Evolutionary conservation across 2,329 filamentous ascomycete genomes (phyloP).

Genomic region (Aspergillus hiratsukae): DNA sequence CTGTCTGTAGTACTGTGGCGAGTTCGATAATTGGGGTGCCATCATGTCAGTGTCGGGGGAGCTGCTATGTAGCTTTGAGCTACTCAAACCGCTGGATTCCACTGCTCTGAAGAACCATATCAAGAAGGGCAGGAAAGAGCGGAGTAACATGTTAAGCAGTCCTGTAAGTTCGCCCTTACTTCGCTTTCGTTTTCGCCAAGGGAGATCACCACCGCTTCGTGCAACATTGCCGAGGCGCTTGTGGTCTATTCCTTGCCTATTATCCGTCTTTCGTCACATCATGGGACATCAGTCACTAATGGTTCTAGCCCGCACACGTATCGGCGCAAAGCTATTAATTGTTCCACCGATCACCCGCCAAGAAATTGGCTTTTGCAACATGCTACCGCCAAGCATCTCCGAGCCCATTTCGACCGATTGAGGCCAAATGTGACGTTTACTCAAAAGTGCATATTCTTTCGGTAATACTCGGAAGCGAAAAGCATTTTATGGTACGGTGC

Average conservation of each 20-base stretch:
- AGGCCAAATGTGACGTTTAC: slow-evolving; percentile 6
- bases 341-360: slow-evolving; percentile 15
- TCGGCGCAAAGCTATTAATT: slow-evolving; percentile 44
- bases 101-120: slow-evolving; percentile 97
- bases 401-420: slow-evolving; percentile 3
- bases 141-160: slow-evolving; percentile 92
- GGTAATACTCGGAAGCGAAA: slow-evolving; percentile 3
- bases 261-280: slow-evolving; percentile 1
- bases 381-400: slow-evolving; percentile 18
- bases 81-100: slow-evolving; percentile 93
- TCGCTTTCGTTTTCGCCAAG: slow-evolving; percentile 19
- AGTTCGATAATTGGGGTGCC: slow-evolving; percentile 98
- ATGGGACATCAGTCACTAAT: slow-evolving; percentile 15
- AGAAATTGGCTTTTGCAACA: slow-evolving; percentile 15
- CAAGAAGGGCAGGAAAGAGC: slow-evolving; percentile 93
- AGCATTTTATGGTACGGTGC: slow-evolving; percentile 7
- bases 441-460: slow-evolving; percentile 7
- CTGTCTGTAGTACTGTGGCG: slow-evolving; percentile 77
- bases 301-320: slow-evolving; percentile 39
- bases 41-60: slow-evolving; percentile 97
- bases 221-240: slow-evolving; percentile 19
- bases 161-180: slow-evolving; percentile 62
- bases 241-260: slow-evolving; percentile 8
- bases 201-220: slow-evolving; percentile 13
- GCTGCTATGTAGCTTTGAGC: slow-evolving; percentile 91